Evolutionary conservation across 140 eudicot genomes (phyloP), one percentile per base, ranked within the genome.

Genomic region (Flaveria floridana): DNA sequence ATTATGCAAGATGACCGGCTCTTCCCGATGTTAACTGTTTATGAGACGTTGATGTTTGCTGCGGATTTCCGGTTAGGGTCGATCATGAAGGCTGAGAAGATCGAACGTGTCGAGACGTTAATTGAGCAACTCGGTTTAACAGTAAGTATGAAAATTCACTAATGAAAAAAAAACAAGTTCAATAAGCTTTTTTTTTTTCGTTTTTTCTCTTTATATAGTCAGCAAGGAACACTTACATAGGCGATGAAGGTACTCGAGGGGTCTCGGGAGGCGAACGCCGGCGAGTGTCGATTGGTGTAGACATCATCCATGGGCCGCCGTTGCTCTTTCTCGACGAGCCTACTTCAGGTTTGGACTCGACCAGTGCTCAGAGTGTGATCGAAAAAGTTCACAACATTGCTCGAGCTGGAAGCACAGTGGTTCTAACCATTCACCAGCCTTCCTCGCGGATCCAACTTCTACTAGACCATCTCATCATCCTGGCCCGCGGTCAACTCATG

Each of bases 241-340:
- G 95, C 14, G 89, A 88, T 70, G 95, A 86, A 76, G 91, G 89
- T 67, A 86, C 86, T 23, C 78, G 95, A 26, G 95, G 95, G 61
- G 87, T 88, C 52, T 88, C 95, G 0, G 91, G 95, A 1, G 95
- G 95, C 39, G 95, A 88, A 77, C 81, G 95, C 0, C 86, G 95
- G 1, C 75, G 95, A 58, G 95, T 88, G 19, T 86, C 95, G 19
- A 88, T 88, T 42, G 95, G 91, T 3, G 91, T 86, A 37, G 95
- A 88, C 73, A 86, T 88, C 28, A 88, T 88, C 57, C 95, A 88
- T 18, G 89, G 89, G 57, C 95, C 95, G 1, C 72, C 89, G 7
- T 75, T 88, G n/a, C 87, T 88, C 16, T 86, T 88, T 71, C 86
- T 88, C 41, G 95, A 88, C 58, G 95, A 88, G 84, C 95, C 95